phyloP scores from a whole-genome alignment of 495 filamentous ascomycete genomes.

The Hyaloscypha bicolor region DNA sequence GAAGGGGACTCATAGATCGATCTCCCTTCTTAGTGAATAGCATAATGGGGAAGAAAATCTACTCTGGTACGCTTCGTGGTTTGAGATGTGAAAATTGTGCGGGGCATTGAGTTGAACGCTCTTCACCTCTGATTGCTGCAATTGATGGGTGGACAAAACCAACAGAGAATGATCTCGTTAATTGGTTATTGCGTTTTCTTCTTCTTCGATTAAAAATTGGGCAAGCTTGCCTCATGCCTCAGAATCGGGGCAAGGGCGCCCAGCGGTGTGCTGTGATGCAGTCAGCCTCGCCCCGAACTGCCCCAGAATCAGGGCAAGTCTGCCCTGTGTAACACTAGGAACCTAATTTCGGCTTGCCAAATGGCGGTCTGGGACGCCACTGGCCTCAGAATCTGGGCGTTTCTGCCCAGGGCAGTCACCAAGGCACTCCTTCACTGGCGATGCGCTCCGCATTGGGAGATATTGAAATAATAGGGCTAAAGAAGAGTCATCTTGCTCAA shows the following conservation, averaged over 20 bases:
- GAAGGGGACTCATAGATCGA: not conserved
- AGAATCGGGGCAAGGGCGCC: not conserved
- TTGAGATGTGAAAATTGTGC: too few species aligned
- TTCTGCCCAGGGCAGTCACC: slow-evolving; percentile 15
- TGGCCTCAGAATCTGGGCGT: slow-evolving; percentile 21
- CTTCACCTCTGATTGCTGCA: too few species aligned
- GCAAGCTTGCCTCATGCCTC: not conserved
- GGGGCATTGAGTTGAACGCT: too few species aligned
- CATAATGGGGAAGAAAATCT: not conserved
- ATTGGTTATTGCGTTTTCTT: too few species aligned
- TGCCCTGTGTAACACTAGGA: not conserved
- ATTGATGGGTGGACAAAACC: too few species aligned
- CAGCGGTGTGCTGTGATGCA: not conserved
- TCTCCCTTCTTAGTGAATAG: not conserved
- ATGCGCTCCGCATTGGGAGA: not conserved
- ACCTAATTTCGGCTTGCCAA: not conserved
- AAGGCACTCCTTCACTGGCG: not conserved
- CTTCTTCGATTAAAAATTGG: too few species aligned
- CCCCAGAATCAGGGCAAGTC: not conserved
- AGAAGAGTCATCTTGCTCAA: too few species aligned
- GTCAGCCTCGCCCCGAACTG: not conserved
- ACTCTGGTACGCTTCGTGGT: not conserved
- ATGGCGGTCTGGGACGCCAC: slow-evolving; percentile 8
- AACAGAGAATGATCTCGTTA: too few species aligned
- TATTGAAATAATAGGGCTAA: not conserved